phyloP scores from a whole-genome alignment of 163 green algal species.

The Prototheca cutis region DNA sequence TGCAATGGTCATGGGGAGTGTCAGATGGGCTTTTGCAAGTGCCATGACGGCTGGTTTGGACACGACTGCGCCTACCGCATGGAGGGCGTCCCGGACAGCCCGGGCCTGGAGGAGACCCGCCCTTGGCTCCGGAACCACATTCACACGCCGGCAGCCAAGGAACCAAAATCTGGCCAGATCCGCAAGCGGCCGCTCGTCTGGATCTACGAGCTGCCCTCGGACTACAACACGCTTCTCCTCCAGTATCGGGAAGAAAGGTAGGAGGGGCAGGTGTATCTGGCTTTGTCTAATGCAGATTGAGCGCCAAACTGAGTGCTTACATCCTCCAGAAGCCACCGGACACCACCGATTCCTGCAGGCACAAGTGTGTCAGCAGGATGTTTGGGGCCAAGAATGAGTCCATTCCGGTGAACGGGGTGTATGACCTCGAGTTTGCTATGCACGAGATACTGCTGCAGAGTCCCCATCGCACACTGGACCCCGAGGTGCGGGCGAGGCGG shows the following conservation, averaged over 20 bases:
- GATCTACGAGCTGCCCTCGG: constrained; percentile 54
- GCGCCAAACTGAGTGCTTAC: neutral
- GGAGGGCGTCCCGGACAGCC: neutral
- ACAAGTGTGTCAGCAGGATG: neutral
- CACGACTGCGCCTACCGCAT: constrained; percentile 31
- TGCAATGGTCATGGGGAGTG: constrained; percentile 50
- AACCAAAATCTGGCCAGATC: neutral
- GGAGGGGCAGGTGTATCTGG: neutral
- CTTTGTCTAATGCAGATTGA: neutral
- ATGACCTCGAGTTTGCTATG: constrained; percentile 40
- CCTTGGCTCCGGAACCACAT: constrained; percentile 4
- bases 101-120: neutral
- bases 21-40: constrained; percentile 58
- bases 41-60: constrained; percentile 33
- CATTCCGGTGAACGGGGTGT: constrained; percentile 34
- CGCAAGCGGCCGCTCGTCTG: constrained; percentile 48
- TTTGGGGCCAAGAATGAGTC: constrained; percentile 15
- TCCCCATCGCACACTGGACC: constrained; percentile 57
- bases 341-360: neutral
- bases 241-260: constrained; percentile 16
- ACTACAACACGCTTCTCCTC: constrained; percentile 39
- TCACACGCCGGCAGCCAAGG: constrained; percentile 15
- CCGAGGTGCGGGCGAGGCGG: constrained; percentile 29
- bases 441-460: constrained; percentile 59
- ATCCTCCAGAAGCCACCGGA: neutral